Conservation (phyloP, 2,329 filamentous ascomycete genomes). For the Raffaelea arxii region DNA sequence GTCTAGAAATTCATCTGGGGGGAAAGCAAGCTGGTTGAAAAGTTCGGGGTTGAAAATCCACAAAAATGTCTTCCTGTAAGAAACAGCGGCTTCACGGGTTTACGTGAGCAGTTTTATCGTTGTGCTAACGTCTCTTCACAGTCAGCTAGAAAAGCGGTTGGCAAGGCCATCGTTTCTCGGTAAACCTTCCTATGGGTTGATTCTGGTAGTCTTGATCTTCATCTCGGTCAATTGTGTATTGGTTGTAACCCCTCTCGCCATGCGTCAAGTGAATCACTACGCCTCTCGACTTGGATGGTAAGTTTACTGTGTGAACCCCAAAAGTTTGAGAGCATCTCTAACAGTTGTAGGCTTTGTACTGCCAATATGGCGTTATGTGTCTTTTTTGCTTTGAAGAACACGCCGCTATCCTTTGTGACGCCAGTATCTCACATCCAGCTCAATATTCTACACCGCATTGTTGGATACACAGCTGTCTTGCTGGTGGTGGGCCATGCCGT, state of each 20-base stretch:
- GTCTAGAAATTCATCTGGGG: not conserved
- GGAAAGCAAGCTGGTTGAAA: not conserved
- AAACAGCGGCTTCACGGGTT: not conserved
- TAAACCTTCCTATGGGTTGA: not conserved
- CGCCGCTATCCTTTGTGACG: conserved; percentile 31
- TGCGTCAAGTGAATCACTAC: not conserved
- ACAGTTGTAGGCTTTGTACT: conserved; percentile 29
- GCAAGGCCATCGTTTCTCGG: not conserved
- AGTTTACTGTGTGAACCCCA: not conserved
- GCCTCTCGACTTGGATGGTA: conserved; percentile 4
- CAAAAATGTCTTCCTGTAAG: not conserved
- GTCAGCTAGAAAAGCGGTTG: not conserved
- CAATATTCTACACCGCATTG: conserved; percentile 35
- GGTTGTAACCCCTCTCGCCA: not conserved
- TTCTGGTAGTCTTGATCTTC: not conserved
- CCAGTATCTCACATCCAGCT: conserved; percentile 35
- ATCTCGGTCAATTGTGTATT: not conserved
- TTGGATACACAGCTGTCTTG: conserved; percentile 31
- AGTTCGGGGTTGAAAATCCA: too few relatives aligned
- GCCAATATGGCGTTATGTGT: conserved; percentile 34
- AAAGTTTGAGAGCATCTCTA: not conserved
- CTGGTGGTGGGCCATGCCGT: conserved; percentile 26
- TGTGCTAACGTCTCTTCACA: not conserved
- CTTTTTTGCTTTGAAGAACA: conserved; percentile 39
- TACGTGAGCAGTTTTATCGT: not conserved